Conservation (phyloP, 1,139 yeast species). For the Citeromyces hawaiiensis region DNA sequence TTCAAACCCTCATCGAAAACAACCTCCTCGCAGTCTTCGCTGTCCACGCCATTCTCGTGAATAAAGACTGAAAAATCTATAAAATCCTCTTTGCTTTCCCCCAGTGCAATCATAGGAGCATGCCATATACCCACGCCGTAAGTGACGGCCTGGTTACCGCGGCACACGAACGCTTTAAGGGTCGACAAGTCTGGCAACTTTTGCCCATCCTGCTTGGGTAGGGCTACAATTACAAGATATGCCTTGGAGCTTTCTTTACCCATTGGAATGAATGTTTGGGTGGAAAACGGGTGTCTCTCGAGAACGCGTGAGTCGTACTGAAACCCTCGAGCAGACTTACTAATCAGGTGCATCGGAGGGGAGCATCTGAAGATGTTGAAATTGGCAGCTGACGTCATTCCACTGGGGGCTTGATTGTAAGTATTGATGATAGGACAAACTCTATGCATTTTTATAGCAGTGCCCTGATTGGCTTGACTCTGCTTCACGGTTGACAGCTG, state of each 20-base stretch:
- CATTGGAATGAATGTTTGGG: slow-evolving; percentile 86
- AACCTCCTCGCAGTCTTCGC: slow-evolving; percentile 77
- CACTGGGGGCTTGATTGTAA: slow-evolving; percentile 32
- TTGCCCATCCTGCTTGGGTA: slow-evolving; percentile 23
- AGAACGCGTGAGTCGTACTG: slow-evolving; percentile 52
- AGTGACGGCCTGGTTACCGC: slow-evolving; percentile 80
- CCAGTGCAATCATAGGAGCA: slow-evolving; percentile 85
- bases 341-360: slow-evolving; percentile 53
- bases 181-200: slow-evolving; percentile 47
- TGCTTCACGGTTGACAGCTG: slow-evolving; percentile 27
- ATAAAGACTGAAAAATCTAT: slow-evolving; percentile 79
- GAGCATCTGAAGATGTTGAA: slow-evolving; percentile 79
- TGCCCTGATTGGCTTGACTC: slow-evolving; percentile 80
- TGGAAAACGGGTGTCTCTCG: slow-evolving; percentile 83
- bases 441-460: slow-evolving; percentile 65
- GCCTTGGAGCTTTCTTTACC: slow-evolving; percentile 46
- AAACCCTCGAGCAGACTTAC: slow-evolving; percentile 7
- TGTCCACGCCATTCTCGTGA: slow-evolving; percentile 67
- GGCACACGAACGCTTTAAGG: slow-evolving; percentile 57
- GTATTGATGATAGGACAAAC: slow-evolving; percentile 57
- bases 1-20: slow-evolving; percentile 37
- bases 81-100: slow-evolving; percentile 24
- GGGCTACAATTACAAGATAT: slow-evolving; percentile 75
- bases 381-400: slow-evolving; percentile 34
- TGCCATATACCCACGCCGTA: slow-evolving; percentile 79